Conservation (phyloP, 1,284 basidiomycete species). For the Ustilago shanxiensis region DNA sequence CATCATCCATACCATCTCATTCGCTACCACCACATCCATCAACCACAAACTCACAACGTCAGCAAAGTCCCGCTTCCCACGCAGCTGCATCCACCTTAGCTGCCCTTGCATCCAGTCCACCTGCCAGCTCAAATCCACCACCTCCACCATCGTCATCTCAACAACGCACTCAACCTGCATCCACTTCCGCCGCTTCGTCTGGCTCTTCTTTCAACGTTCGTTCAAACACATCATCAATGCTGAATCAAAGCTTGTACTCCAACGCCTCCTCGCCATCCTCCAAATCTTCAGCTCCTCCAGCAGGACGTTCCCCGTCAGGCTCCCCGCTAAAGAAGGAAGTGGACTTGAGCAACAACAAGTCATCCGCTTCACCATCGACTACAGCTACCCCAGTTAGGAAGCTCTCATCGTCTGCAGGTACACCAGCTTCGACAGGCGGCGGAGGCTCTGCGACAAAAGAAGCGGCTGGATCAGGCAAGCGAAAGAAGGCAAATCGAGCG, state of each 20-base stretch:
- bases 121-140: constrained; percentile 15
- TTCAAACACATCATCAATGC: constrained; percentile 20
- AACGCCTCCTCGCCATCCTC: constrained; percentile 26
- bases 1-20: constrained; percentile 8
- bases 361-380: constrained; percentile 9
- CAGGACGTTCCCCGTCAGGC: constrained; percentile 15
- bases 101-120: constrained; percentile 39
- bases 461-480: constrained; percentile 28
- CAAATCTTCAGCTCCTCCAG: constrained; percentile 5
- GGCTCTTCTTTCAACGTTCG: constrained; percentile 24
- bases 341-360: constrained; percentile 20
- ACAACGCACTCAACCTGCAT: background rate
- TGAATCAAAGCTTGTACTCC: constrained; percentile 49
- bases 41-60: constrained; percentile 34
- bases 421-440: constrained; percentile 13
- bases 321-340: constrained; percentile 47
- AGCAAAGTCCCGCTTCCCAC: constrained; percentile 45
- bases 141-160: constrained; percentile 2
- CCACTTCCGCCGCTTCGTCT: constrained; percentile 15
- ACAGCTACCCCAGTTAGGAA: background rate
- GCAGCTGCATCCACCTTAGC: constrained; percentile 48
- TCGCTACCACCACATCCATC: constrained; percentile 44
- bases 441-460: constrained; percentile 15
- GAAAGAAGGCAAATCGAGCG: constrained; percentile 88
- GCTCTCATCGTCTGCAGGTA: constrained; percentile 6